Percentiles rank a stretch among this genome's conserved stretches.
Evolutionary conservation across 1,284 basidiomycete genomes (phyloP).

Genomic region (Cryptococcus jaspeensis): DNA sequence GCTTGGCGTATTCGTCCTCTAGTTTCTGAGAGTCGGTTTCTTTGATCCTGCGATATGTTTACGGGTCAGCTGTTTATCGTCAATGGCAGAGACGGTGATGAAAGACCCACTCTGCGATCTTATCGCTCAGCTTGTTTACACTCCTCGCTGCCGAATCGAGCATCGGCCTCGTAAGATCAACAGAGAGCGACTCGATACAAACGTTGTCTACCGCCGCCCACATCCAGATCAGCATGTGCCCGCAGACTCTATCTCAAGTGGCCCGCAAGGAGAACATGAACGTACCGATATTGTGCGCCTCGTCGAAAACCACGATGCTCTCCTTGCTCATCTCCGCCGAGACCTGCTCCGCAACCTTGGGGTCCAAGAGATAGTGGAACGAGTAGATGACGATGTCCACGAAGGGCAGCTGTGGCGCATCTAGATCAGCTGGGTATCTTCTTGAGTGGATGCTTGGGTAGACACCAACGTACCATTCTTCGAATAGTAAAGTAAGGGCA

Average conservation of each 20-base stretch:
- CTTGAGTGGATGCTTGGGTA: not conserved
- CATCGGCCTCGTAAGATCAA: constrained; percentile 98
- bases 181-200: constrained; percentile 96
- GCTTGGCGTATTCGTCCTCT: constrained; percentile 94
- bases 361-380: constrained; percentile 97
- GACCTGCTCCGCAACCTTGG: constrained; percentile 98
- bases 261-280: not conserved
- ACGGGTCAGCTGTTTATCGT: not conserved
- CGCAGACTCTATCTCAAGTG: not conserved
- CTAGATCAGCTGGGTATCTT: not conserved
- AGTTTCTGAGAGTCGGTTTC: constrained; percentile 88
- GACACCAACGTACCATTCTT: constrained; percentile 73
- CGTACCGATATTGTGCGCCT: constrained; percentile 97
- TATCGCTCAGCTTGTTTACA: constrained; percentile 80
- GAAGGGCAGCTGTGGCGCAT: constrained; percentile 73
- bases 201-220: constrained; percentile 73
- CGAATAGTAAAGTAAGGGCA: constrained; percentile 98
- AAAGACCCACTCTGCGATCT: constrained; percentile 80
- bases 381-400: constrained; percentile 97
- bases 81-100: not conserved
- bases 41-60: constrained; percentile 73
- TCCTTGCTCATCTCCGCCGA: constrained; percentile 97
- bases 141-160: constrained; percentile 91
- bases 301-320: constrained; percentile 98
- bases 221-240: not conserved